Conservation (phyloP, 1,284 basidiomycete species). For the Papiliotrema flavescens region DNA sequence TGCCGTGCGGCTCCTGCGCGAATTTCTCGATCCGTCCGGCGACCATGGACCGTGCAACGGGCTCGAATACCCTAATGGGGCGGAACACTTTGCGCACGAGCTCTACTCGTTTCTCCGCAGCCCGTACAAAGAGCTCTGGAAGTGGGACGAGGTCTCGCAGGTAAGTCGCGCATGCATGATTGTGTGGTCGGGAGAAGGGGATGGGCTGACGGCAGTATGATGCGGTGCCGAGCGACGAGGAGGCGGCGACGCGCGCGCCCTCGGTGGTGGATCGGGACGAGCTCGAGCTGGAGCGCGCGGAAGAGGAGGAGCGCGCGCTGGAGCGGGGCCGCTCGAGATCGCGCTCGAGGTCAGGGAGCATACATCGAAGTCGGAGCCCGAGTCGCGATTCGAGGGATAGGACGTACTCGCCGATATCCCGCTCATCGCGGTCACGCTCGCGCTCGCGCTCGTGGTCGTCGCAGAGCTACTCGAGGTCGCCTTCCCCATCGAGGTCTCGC, state of each 20-base stretch:
- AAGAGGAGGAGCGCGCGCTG: slow-evolving; percentile 1
- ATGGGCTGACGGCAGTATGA: background rate
- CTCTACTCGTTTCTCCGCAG: slow-evolving; percentile 79
- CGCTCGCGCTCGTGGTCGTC: slow-evolving; percentile 2
- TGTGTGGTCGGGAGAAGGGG: background rate
- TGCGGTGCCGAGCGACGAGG: background rate
- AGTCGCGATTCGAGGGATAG: no score
- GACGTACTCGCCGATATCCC: slow-evolving; percentile 54
- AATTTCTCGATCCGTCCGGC: slow-evolving; percentile 65
- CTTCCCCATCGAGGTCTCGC: slow-evolving; percentile 1
- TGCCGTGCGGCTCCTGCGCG: slow-evolving; percentile 71
- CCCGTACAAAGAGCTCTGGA: slow-evolving; percentile 71
- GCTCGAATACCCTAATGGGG: slow-evolving; percentile 60
- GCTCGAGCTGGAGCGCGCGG: background rate
- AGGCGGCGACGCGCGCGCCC: background rate
- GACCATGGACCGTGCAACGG: slow-evolving; percentile 46
- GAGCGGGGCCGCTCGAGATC: background rate
- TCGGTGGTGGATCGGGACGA: slow-evolving; percentile 29
- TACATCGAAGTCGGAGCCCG: no score
- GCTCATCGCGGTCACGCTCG: slow-evolving; percentile 49
- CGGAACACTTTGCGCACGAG: slow-evolving; percentile 88
- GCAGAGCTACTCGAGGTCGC: background rate
- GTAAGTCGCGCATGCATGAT: slow-evolving; percentile 49
- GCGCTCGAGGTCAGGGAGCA: no score
- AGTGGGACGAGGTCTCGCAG: slow-evolving; percentile 77